phyloP scores from a whole-genome alignment of 441 rosid genomes.

The Kokia cookei region DNA sequence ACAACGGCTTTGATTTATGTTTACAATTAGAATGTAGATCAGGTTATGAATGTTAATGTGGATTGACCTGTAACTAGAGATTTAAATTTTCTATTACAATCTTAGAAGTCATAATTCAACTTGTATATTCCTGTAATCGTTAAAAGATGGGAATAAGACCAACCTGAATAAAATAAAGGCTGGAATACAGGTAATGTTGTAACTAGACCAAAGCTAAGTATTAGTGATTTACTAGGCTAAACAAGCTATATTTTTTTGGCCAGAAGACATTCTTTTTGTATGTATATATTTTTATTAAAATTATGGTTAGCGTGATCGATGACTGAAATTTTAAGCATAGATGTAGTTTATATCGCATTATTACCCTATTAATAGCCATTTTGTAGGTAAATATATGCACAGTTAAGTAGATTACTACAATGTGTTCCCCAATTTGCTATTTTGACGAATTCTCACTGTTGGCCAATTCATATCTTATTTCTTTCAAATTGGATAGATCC shows the following conservation, averaged over 20 bases:
- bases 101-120: conserved; percentile 1
- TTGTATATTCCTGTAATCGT: neutral
- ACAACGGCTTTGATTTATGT: neutral
- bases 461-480: conserved; percentile 23
- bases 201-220: neutral
- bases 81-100: neutral
- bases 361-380: neutral
- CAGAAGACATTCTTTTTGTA: neutral
- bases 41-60: neutral
- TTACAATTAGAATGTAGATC: neutral
- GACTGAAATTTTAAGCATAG: neutral
- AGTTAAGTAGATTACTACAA: conserved; percentile 7
- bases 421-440: conserved; percentile 8
- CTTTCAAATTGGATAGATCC: conserved; percentile 54
- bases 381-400: conserved; percentile 7
- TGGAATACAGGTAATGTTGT: neutral
- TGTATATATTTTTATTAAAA: neutral
- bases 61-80: neutral
- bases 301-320: neutral
- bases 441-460: conserved; percentile 17
- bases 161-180: neutral
- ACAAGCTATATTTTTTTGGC: no score
- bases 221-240: neutral
- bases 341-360: neutral
- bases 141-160: neutral